These are phyloP conservation scores for Haplosporangium sp. DNA, from an alignment of 371 early-diverging fungal genomes.

Conservation along the genomic window DNA sequence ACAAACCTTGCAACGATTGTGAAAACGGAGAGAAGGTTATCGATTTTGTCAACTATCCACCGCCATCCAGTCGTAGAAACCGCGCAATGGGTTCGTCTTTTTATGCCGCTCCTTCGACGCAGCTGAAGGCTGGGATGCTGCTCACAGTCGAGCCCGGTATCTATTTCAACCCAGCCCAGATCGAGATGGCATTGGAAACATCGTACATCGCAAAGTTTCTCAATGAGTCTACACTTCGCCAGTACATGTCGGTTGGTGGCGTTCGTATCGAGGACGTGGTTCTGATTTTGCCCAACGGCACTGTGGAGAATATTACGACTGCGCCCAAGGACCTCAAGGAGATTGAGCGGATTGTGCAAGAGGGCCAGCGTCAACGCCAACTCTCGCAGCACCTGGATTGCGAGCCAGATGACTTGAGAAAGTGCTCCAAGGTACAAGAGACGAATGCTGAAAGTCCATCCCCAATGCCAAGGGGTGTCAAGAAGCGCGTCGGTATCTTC, in stretches of 20 bases:
- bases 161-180: slow-evolving; percentile 70
- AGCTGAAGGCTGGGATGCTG: slow-evolving; percentile 81
- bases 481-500: slow-evolving; percentile 46
- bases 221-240: slow-evolving; percentile 70
- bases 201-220: slow-evolving; percentile 68
- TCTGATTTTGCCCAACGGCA: slow-evolving; percentile 71
- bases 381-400: slow-evolving; percentile 6
- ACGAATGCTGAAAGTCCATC: background rate
- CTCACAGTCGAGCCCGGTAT: slow-evolving; percentile 96
- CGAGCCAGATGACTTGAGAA: background rate
- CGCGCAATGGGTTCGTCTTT: slow-evolving; percentile 60
- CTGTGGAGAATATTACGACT: slow-evolving; percentile 75
- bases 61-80: slow-evolving; percentile 42
- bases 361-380: slow-evolving; percentile 26
- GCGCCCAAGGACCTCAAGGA: slow-evolving; percentile 75
- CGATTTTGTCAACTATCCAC: slow-evolving; percentile 11
- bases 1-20: no score
- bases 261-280: slow-evolving; percentile 95
- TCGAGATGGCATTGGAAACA: slow-evolving; percentile 55
- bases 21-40: no score
- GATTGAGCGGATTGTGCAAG: slow-evolving; percentile 61
- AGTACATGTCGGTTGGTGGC: slow-evolving; percentile 87
- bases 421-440: slow-evolving; percentile 4
- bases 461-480: slow-evolving; percentile 5
- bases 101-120: slow-evolving; percentile 80